These are phyloP conservation scores for Chlamydomonas schloesseri DNA, from an alignment of 139 green algal genomes.

Conservation along the genomic window DNA sequence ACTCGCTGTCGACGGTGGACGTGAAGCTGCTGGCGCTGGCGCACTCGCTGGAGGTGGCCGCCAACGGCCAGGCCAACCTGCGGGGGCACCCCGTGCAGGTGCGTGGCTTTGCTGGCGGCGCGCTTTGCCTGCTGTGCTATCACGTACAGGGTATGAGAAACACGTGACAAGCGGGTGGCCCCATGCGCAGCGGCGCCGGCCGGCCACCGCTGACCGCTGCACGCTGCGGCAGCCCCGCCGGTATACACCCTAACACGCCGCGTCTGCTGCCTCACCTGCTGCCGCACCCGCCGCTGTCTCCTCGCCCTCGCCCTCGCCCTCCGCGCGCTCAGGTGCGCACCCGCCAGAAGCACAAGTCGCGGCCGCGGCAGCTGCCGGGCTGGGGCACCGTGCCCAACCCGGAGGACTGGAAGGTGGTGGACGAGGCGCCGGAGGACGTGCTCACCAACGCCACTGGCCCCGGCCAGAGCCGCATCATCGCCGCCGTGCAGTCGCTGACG, in stretches of 20 bases:
- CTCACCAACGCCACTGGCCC: not conserved
- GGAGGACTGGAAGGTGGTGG: slow-evolving; percentile 83
- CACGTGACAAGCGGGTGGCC: no score
- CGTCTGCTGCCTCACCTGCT: no score
- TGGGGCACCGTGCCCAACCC: slow-evolving; percentile 82
- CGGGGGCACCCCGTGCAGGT: slow-evolving; percentile 67
- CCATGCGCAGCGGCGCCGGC: no score
- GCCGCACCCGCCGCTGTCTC: not conserved
- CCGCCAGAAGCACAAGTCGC: slow-evolving; percentile 25
- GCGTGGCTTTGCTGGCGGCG: not conserved
- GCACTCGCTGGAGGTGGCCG: slow-evolving; percentile 79
- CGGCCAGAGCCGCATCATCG: slow-evolving; percentile 31
- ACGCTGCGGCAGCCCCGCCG: no score
- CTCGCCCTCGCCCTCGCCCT: no score
- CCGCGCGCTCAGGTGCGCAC: slow-evolving; percentile 40
- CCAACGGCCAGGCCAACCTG: slow-evolving; percentile 77
- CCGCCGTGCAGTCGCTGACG: slow-evolving; percentile 20
- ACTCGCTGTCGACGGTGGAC: slow-evolving; percentile 86
- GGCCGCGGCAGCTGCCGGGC: slow-evolving; percentile 70
- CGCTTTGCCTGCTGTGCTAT: no score
- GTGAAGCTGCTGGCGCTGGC: slow-evolving; percentile 89
- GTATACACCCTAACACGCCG: no score
- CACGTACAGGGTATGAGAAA: no score
- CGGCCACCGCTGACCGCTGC: no score
- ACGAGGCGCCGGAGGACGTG: slow-evolving; percentile 71